A percentile compares a stretch with the other conserved stretches of the same genome.
These are phyloP conservation scores for Teunomyces gatunensis DNA, from an alignment of 805 yeast genomes.

Conservation along the genomic window DNA sequence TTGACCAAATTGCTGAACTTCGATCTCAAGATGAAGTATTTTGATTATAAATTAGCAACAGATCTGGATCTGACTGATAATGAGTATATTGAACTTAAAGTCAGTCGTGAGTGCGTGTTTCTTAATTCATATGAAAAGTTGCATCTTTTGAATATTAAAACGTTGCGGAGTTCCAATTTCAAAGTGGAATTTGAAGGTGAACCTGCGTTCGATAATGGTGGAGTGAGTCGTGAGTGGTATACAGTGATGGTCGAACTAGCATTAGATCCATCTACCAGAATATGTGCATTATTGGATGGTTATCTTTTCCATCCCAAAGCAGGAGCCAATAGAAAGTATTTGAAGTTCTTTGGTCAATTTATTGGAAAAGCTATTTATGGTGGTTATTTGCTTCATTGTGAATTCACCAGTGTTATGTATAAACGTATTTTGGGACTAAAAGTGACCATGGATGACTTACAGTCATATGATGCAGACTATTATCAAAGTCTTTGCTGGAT, in stretches of 20 bases:
- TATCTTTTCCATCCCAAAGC: constrained; percentile 96
- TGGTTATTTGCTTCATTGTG: too few relatives aligned
- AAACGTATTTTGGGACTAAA: too few relatives aligned
- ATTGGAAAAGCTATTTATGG: constrained; percentile 73
- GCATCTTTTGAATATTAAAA: constrained; percentile 72
- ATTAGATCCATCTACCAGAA: constrained; percentile 92
- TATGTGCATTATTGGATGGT: constrained; percentile 82
- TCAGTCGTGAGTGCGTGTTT: constrained; percentile 77
- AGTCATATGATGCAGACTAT: too few relatives aligned
- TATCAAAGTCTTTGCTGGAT: too few relatives aligned
- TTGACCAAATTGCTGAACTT: too few relatives aligned
- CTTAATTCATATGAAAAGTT: constrained; percentile 82
- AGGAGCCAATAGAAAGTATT: constrained; percentile 87
- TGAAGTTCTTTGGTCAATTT: constrained; percentile 87
- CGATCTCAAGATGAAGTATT: too few relatives aligned
- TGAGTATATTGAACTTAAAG: too few relatives aligned
- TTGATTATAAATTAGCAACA: too few relatives aligned
- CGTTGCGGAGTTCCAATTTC: constrained; percentile 66
- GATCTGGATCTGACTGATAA: too few relatives aligned
- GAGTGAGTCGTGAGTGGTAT: constrained; percentile 96
- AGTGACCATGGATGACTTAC: too few relatives aligned
- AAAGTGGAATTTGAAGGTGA: constrained; percentile 86
- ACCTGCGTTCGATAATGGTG: constrained; percentile 97
- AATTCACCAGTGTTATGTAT: too few relatives aligned
- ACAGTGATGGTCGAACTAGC: constrained; percentile 90